Percentiles rank a stretch among this genome's conserved stretches.
Conservation (phyloP, 2,329 filamentous ascomycete species). For the Aspergillus bombycis region DNA sequence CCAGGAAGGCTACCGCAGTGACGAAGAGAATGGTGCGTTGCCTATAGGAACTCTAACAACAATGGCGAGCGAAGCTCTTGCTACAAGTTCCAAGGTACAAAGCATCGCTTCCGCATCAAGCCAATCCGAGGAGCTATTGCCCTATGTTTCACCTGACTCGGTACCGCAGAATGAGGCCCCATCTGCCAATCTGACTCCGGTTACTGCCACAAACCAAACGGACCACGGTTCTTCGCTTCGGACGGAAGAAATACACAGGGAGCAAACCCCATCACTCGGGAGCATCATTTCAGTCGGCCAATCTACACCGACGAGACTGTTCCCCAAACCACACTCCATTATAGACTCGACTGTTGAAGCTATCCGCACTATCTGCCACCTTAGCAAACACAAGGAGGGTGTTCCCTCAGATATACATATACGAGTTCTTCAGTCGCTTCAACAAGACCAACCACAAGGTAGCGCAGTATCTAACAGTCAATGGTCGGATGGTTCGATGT, state of each 20-base stretch:
- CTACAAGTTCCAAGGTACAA: not conserved
- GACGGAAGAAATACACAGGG: not conserved
- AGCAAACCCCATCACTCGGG: not conserved
- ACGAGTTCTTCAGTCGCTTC: constrained; percentile 7
- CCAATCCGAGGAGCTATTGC: not conserved
- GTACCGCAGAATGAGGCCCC: not conserved
- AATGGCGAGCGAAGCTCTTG: not conserved
- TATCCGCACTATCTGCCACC: constrained; percentile 4
- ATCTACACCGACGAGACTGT: not conserved
- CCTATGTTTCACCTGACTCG: not conserved
- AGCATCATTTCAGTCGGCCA: not conserved
- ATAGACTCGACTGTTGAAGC: constrained; percentile 1
- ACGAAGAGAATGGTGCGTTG: not conserved
- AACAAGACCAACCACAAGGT: not conserved
- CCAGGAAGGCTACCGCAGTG: not conserved
- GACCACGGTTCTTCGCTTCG: not conserved
- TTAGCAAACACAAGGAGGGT: constrained; percentile 5
- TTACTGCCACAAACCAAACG: not conserved
- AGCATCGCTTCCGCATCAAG: not conserved
- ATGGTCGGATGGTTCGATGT: constrained; percentile 22
- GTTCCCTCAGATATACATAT: constrained; percentile 1
- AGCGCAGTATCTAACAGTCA: not conserved
- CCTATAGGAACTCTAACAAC: not conserved
- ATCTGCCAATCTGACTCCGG: not conserved
- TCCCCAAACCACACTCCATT: not conserved